Base-by-base conservation (phyloP, 169 alveolate species). In the Eimeria praecox region DNA sequence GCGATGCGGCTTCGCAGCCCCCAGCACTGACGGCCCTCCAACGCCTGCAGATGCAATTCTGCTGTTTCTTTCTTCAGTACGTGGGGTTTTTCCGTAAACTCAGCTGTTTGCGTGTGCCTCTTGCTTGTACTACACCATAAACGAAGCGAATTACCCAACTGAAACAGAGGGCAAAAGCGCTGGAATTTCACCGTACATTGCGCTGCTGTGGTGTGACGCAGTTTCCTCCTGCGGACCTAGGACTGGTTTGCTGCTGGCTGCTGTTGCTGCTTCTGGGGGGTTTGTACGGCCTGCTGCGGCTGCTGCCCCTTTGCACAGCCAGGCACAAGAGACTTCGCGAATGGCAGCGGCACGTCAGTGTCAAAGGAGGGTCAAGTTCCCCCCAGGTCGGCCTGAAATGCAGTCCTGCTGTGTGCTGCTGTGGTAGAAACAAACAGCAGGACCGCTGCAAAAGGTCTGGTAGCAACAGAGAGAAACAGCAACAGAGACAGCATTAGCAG, bases 1-100 rank as follows among this genome's bases (percentile, higher is more conserved):
- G 91, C 40, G 77, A 75, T 83, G 91, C 91, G 91, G 91, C 77
- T 83, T 83, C 49, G 75, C 91, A 12, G 75, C 91, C 77, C 91
- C 71, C 38, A 33, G 12, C 91, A 10, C 91, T 12, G 91, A 83
- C 33, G 91, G 75, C 91, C 56, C 75, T 35, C 38, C 75, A 40
- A 83, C 91, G 66, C 91, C 91, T 83, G 91, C 91, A 46, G 91
- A 83, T 40, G 91, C 91, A 3, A 27, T 40, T 12, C 75, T 83
- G 49, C 33, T 83, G 52, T 54, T 83, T 54, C 91, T 83, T 30
- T 83, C 91, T 16, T 52, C 91, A 46, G 91, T 83, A 24, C 40
- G 91, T 78, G 5, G 16, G 69, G n/a, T 44, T 49, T 30, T 22
- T 35, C 27, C 16, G 30, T 35, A 20, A 4, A 24, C 24, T 18